These are phyloP conservation scores for Tinospora cordifolia DNA, from an alignment of 164 flowering plant species.

Conservation along the genomic window DNA sequence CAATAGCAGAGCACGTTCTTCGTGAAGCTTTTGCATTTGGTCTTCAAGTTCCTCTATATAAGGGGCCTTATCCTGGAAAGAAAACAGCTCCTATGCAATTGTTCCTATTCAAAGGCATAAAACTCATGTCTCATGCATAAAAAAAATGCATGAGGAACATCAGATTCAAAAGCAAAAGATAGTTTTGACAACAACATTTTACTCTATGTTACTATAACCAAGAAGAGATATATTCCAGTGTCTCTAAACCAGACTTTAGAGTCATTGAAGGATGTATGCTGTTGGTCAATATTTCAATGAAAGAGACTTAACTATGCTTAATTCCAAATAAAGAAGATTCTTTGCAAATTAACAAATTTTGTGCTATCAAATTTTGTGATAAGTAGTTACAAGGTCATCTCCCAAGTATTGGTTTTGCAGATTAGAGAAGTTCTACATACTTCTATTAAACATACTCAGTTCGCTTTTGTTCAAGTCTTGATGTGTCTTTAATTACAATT, in stretches of 20 bases:
- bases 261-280: not conserved
- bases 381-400: too few relatives aligned
- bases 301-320: too few relatives aligned
- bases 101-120: not conserved
- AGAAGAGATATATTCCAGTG: not conserved
- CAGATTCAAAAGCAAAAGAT: not conserved
- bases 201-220: not conserved
- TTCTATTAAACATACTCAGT: too few relatives aligned
- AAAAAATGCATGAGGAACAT: not conserved
- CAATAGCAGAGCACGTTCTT: constrained; percentile 65
- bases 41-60: constrained; percentile 91
- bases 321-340: too few relatives aligned
- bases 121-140: not conserved
- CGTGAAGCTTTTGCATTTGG: constrained; percentile 77
- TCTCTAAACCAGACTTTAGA: not conserved
- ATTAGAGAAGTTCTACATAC: too few relatives aligned
- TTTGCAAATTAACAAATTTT: too few relatives aligned
- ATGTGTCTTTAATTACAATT: too few relatives aligned
- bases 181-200: not conserved
- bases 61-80: constrained; percentile 78
- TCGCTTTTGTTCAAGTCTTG: too few relatives aligned
- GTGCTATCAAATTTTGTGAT: too few relatives aligned
- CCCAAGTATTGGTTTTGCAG: too few relatives aligned
- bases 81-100: not conserved
- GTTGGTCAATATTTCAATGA: too few relatives aligned